Base-by-base conservation (phyloP, 1,139 yeast species). In the Geotrichum siamense region DNA sequence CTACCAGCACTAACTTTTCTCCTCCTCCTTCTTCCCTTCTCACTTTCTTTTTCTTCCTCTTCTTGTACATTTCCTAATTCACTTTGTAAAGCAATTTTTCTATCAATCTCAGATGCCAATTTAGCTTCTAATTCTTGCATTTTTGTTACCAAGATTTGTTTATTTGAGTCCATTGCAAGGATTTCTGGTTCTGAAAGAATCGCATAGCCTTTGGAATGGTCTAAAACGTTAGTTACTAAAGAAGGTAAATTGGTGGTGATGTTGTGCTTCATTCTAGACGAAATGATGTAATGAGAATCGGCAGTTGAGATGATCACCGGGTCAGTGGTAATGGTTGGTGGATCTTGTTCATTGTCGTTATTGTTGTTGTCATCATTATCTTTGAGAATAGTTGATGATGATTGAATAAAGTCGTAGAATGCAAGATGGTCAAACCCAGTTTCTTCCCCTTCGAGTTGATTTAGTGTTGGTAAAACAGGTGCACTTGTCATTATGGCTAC, bases 361-460 rank as follows among this genome's bases (percentile, higher is more conserved):
- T 23, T 23, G 9, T 8, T 8, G 26, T 10, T 23, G 6, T 9
- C 6, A 5, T 6, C 15, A 28, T 13, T 20, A 8, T 28, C 21
- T 17, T 22, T 33, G 5, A 33, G 27, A 20, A 33, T 33, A 5
- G 31, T 16, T 5, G 32, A 15, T 22, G 37, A 33, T 15, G 25
- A 8, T 17, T 33, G 37, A n/a, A 27, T 34, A 16, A 31, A 42
- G 30, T 38, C 33, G 19, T 27, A 19, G 20, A 42, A 42, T 8
- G 30, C 27, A 4, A 42, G 41, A 15, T 38, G 31, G 19, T 42
- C 45, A 42, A 42, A 42, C 5, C 35, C 27, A 8, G 38, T 19
- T n/a, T 29, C 21, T 2, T 38, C 16, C 10, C 35, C 25, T 5
- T 42, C 41, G 17, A 42, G 21, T 20, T 31, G 33, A 10, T 41